Evolutionary conservation across 2,329 filamentous ascomycete genomes (phyloP).

Genomic region (Clathrospora elynae): DNA sequence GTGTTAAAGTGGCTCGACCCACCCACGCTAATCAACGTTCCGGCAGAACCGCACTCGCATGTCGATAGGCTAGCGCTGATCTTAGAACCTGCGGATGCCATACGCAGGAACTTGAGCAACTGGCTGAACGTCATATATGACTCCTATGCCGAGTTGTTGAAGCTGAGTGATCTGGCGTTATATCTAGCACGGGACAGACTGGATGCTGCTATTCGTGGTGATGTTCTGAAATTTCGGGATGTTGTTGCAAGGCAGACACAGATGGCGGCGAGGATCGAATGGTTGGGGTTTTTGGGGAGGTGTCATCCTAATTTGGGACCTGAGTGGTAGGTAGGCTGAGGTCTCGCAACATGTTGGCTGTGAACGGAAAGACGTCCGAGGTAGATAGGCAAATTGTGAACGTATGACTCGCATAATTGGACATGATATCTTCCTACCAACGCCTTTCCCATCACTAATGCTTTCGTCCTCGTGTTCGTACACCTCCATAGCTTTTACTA

Average conservation of each 20-base stretch:
- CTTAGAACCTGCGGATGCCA: not conserved
- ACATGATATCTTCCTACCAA: slow-evolving; percentile 29
- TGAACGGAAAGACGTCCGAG: too few species aligned
- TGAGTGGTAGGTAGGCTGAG: slow-evolving; percentile 1
- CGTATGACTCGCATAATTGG: slow-evolving; percentile 5
- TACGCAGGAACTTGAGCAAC: not conserved
- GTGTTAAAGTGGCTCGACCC: not conserved
- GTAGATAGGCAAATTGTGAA: too few species aligned
- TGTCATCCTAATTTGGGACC: slow-evolving; percentile 1
- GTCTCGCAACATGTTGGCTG: too few species aligned
- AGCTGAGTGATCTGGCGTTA: not conserved
- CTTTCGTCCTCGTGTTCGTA: slow-evolving; percentile 25
- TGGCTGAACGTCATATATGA: not conserved
- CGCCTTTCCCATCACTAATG: slow-evolving; percentile 26
- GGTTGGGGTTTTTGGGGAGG: slow-evolving; percentile 1
- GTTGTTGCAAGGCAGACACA: not conserved
- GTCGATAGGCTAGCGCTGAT: not conserved
- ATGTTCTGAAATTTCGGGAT: not conserved
- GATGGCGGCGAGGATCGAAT: not conserved
- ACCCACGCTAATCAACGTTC: not conserved
- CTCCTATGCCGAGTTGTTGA: not conserved
- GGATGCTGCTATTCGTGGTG: not conserved
- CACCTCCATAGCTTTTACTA: slow-evolving; percentile 8
- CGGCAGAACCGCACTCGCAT: not conserved
- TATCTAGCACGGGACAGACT: not conserved